phyloP scores from a whole-genome alignment of 345 rosid species.

The Bruguiera parviflora region DNA sequence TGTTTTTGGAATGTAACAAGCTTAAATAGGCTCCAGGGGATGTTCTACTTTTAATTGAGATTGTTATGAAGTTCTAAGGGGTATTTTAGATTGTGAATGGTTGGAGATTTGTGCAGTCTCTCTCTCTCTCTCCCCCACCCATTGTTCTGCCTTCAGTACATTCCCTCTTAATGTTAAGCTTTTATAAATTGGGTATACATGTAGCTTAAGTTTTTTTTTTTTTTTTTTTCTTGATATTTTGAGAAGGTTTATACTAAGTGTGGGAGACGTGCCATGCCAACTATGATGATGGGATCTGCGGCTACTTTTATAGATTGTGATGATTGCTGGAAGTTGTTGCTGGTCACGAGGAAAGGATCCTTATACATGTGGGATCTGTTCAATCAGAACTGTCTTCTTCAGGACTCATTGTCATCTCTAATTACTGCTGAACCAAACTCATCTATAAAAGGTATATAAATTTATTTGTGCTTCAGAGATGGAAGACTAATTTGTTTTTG shows the following conservation, averaged over 20 bases:
- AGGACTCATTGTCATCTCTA: conserved; percentile 74
- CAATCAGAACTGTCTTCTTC: conserved; percentile 67
- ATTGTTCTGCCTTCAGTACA: too few species aligned
- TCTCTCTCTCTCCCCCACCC: too few species aligned
- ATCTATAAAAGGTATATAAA: conserved; percentile 45
- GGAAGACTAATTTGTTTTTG: not conserved
- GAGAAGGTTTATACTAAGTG: conserved; percentile 84
- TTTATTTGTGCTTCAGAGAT: not conserved
- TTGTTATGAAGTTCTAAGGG: too few species aligned
- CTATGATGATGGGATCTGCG: conserved; percentile 95
- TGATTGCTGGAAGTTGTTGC: conserved; percentile 82
- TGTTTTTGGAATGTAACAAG: too few species aligned
- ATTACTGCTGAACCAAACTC: conserved; percentile 48
- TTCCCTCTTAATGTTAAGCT: not conserved
- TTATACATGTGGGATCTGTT: conserved; percentile 85
- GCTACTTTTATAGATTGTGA: conserved; percentile 91
- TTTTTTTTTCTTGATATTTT: conserved; percentile 13
- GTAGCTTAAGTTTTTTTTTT: not conserved
- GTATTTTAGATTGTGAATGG: too few species aligned
- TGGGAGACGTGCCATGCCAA: conserved; percentile 94
- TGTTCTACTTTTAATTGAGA: too few species aligned
- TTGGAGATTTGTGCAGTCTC: too few species aligned
- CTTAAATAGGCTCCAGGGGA: too few species aligned
- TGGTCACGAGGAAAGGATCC: conserved; percentile 85
- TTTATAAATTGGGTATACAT: not conserved